Evolutionary conservation across 2,329 filamentous ascomycete species (phyloP), one percentile per base, ranked within the genome.

Genomic region (Clonostachys rosea): DNA sequence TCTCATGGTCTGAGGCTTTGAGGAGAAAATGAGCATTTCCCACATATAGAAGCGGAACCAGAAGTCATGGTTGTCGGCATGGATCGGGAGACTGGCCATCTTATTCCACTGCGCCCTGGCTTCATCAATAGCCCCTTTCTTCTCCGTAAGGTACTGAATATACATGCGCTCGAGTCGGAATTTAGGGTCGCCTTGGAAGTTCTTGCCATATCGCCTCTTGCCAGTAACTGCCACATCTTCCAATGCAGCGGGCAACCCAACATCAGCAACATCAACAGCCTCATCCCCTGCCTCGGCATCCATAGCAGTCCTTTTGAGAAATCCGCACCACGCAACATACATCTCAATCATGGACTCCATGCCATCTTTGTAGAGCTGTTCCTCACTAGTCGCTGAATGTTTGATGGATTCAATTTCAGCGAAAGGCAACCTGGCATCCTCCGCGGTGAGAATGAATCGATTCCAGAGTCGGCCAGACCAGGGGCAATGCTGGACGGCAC

Each of bases 401-500:
- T 99, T 99, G 64, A 96, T 91, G 39, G 84, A 78, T 57, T 95
- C 89, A 45, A 97, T 89, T 44, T 89, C 86, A 20, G 85, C 75
- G 57, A 95, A 96, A 0, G 86, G 76, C 52, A 85, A 79, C 34
- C 81, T 80, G 50, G 89, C 86, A 42, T 89, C 81, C 66, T 97
- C 94, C 5, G 90, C 88, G 17, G 84, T 86, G 45, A 96, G 69
- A 24, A 99, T 86, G 54, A 91, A 91, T 54, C 92, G 84, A 7
- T 89, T 89, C 94, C 94, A 99, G 7, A 99, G 76, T 30, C 81
- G 78, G 14, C 94, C 94, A 7, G 91, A 95, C 87, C 91, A 95
- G 3, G 94, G 91, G 56, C 92, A 96, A 65, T 97, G 94, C 40
- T 85, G 81, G 10, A 91, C 94, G 12, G 90, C 91, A 53, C 91